phyloP scores from a whole-genome alignment of 177 flowering plant genomes.

The Vitis hybrid region DNA sequence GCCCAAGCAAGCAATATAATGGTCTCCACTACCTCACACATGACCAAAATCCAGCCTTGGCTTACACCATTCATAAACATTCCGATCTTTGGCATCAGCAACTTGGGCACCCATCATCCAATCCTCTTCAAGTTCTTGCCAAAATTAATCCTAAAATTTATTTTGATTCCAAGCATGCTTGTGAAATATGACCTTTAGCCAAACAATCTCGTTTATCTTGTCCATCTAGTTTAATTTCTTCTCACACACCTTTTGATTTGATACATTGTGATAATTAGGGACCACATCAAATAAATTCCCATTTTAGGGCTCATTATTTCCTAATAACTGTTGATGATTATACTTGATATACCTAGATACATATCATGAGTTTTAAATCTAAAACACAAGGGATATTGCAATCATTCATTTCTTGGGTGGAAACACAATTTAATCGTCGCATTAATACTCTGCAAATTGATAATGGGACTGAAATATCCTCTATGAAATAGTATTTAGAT shows the following conservation, averaged over 20 bases:
- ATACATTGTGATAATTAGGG: conserved; percentile 25
- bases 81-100: conserved; percentile 13
- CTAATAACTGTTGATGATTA: conserved; percentile 26
- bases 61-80: background rate
- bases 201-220: conserved; percentile 14
- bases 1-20: background rate
- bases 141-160: no score
- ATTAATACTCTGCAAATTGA: background rate
- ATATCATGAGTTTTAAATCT: conserved; percentile 8
- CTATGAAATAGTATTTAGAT: background rate
- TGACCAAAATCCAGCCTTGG: background rate
- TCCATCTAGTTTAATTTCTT: background rate
- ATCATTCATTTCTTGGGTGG: background rate
- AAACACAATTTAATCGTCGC: background rate
- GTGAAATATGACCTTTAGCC: background rate
- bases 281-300: background rate
- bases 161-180: background rate
- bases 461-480: conserved; percentile 13
- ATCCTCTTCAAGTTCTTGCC: background rate
- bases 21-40: conserved; percentile 1
- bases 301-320: conserved; percentile 18
- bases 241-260: conserved; percentile 11
- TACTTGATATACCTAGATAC: conserved; percentile 14
- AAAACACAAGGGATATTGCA: background rate
- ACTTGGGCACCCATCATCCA: conserved; percentile 7